Evolutionary conservation across 2,329 filamentous ascomycete species (phyloP).

Genomic region (Metarhizium album): DNA sequence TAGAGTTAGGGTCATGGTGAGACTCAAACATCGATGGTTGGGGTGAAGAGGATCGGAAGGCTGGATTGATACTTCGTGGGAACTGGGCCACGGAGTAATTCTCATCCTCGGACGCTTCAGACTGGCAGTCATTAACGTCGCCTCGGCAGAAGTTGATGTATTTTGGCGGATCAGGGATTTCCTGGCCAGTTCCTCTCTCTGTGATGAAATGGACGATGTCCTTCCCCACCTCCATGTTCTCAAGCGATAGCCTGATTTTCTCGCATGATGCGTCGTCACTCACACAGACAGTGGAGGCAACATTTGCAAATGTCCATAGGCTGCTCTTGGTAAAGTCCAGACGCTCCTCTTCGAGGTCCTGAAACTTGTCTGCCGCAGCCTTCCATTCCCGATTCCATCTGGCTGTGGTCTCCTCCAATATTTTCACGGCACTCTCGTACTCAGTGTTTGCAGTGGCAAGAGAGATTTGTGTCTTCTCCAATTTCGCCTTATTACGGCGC

Average conservation of each 20-base stretch:
- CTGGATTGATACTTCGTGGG: conserved; percentile 86
- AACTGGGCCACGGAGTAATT: conserved; percentile 94
- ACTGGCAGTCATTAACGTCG: conserved; percentile 69
- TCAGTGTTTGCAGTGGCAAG: conserved; percentile 84
- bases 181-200: conserved; percentile 83
- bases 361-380: conserved; percentile 94
- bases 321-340: conserved; percentile 97
- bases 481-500: conserved; percentile 94
- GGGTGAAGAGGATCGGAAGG: conserved; percentile 90
- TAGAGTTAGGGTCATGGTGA: conserved; percentile 75
- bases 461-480: conserved; percentile 97
- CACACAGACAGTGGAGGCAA: conserved; percentile 92
- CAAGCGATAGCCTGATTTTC: conserved; percentile 84
- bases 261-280: conserved; percentile 96
- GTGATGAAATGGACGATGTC: conserved; percentile 85
- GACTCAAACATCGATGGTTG: conserved; percentile 89
- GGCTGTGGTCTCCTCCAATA: conserved; percentile 86
- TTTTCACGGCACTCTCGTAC: conserved; percentile 87
- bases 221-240: conserved; percentile 93
- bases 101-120: conserved; percentile 76
- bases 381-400: conserved; percentile 99
- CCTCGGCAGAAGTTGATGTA: conserved; percentile 99
- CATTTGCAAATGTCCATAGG: conserved; percentile 95
- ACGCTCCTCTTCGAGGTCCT: conserved; percentile 94
- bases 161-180: conserved; percentile 92